A percentile compares a stretch with the other conserved stretches of the same genome.
Conservation (phyloP, 192 early-diverging fungal species). For the Coemansia sp. region DNA sequence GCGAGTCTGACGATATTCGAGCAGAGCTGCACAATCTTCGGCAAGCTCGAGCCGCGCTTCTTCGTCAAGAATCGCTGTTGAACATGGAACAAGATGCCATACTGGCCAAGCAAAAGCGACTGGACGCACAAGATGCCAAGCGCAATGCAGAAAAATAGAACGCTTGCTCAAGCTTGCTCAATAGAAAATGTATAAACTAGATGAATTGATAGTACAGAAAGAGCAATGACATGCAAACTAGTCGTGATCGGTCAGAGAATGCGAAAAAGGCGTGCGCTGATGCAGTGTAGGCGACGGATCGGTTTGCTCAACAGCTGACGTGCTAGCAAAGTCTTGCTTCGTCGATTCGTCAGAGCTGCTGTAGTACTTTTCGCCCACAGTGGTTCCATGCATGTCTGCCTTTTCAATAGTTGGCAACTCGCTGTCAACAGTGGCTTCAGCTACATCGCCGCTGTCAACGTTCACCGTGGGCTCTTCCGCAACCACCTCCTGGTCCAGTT, state of each 20-base stretch:
- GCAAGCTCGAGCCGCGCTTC: slow-evolving; percentile 12
- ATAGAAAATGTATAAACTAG: slow-evolving; percentile 1
- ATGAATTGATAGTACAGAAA: slow-evolving; percentile 14
- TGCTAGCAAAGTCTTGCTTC: background rate
- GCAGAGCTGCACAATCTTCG: slow-evolving; percentile 26
- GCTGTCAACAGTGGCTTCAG: background rate
- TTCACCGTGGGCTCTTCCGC: background rate
- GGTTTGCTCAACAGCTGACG: slow-evolving; percentile 6
- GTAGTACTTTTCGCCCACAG: background rate
- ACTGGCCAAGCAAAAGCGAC: slow-evolving; percentile 32
- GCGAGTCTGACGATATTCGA: slow-evolving; percentile 1
- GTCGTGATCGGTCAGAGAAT: background rate
- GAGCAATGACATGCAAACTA: background rate
- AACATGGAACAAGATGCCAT: slow-evolving; percentile 33
- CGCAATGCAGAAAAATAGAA: background rate
- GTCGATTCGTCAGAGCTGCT: background rate
- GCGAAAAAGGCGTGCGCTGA: slow-evolving; percentile 7
- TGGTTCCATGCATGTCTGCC: background rate
- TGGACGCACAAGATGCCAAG: slow-evolving; percentile 23
- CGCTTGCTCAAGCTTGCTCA: background rate
- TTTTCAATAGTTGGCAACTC: background rate
- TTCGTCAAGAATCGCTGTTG: slow-evolving; percentile 24
- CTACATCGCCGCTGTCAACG: background rate
- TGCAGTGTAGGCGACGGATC: slow-evolving; percentile 2
- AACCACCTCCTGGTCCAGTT: background rate